Evolutionary conservation across 129 eudicot species (phyloP), one percentile per base, ranked within the genome.

Genomic region (Arctium lappa): DNA sequence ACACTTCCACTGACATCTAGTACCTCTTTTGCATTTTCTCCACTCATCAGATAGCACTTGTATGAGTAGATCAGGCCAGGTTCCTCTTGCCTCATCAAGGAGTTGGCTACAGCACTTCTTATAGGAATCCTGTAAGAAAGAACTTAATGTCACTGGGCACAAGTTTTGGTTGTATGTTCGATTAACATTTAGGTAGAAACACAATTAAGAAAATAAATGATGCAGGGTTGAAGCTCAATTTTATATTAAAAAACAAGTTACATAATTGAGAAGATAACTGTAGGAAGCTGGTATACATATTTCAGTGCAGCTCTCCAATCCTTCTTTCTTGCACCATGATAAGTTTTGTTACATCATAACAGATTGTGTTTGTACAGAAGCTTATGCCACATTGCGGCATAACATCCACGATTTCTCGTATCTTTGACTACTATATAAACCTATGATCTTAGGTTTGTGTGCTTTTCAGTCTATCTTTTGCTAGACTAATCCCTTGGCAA

Each of bases 21-120:
- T 86, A 95, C 97, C 97, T 93, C 97, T 88, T 91, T 95, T 95
- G 90, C 97, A 95, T 81, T 90, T 95, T 84, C 92, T 85, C 99
- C 97, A 95, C 87, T 95, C 97, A 88, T 93, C 94, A 91, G 91
- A 86, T 56, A 95, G 77, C 62, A 93, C 92, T 38, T 87, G 87
- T 46, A 88, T 79, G 75, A 95, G 92, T 76, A 90, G 62, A 88
- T 95, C 99, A 69, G 92, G 82, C 99, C 97, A 95, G 29, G 90
- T 75, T 81, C 99, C 99, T 80, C 89, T 88, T 53, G 88, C 82
- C 85, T 93, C 99, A 80, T 84, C 88, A 48, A 83, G 78, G 71
- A 95, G 86, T 75, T 80, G 85, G 62, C 40, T 86, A 74, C 85
- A 62, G 77, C 94, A 88, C 40, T 84, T 84, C 73, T 74, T 86